Percentiles rank a stretch among this genome's conserved stretches.
These are phyloP conservation scores for Candida gigantensis DNA, from an alignment of 1,139 yeast genomes.

Conservation along the genomic window DNA sequence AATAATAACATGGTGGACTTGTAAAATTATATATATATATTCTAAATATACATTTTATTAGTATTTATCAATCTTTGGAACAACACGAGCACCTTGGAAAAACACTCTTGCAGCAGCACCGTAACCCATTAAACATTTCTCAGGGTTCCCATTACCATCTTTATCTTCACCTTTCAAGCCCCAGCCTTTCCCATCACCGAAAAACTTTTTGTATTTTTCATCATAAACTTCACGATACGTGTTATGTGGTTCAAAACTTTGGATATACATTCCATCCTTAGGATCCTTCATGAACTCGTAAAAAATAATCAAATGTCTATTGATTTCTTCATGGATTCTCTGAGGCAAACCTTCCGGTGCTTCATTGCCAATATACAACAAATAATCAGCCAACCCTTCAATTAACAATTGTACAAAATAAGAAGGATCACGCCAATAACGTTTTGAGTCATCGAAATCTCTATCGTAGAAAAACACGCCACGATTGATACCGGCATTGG, in stretches of 20 bases:
- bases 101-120: slow-evolving; percentile 71
- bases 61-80: slow-evolving; percentile 29
- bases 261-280: slow-evolving; percentile 60
- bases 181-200: slow-evolving; percentile 58
- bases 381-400: slow-evolving; percentile 70
- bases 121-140: slow-evolving; percentile 61
- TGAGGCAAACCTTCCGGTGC: slow-evolving; percentile 42
- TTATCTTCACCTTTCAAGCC: slow-evolving; percentile 51
- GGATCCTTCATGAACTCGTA: slow-evolving; percentile 61
- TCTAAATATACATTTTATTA: too few species aligned
- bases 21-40: too few species aligned
- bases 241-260: slow-evolving; percentile 60
- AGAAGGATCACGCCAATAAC: slow-evolving; percentile 68
- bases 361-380: slow-evolving; percentile 48
- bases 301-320: slow-evolving; percentile 54
- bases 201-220: slow-evolving; percentile 48
- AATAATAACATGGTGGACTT: too few species aligned
- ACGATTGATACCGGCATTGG: slow-evolving; percentile 58
- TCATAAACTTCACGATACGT: slow-evolving; percentile 55
- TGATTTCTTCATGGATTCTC: slow-evolving; percentile 43
- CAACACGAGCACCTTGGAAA: slow-evolving; percentile 65
- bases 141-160: slow-evolving; percentile 40
- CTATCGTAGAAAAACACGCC: slow-evolving; percentile 63
- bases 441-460: slow-evolving; percentile 55
- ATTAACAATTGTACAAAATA: slow-evolving; percentile 65